These are phyloP conservation scores for Rhizophagus sp. DNA, from an alignment of 192 early-diverging fungal genomes.

Conservation along the genomic window DNA sequence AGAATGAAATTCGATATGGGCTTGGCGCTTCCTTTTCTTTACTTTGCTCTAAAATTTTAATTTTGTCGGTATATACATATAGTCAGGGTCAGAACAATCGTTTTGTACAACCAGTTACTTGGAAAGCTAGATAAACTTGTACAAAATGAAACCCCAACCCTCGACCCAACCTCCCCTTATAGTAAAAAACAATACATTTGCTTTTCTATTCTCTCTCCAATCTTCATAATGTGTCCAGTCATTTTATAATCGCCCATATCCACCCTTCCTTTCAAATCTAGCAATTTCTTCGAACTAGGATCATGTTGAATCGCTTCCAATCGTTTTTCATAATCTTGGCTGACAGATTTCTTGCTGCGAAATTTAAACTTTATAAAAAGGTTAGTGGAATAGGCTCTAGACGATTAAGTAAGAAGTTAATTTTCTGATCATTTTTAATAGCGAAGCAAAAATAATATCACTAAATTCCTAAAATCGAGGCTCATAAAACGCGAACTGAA, in stretches of 20 bases:
- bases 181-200: neutral
- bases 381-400: constrained; percentile 6
- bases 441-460: neutral
- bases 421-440: constrained; percentile 2
- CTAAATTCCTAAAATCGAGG: neutral
- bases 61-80: neutral
- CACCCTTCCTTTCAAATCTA: constrained; percentile 13
- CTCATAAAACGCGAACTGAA: neutral
- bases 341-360: constrained; percentile 8
- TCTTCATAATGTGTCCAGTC: constrained; percentile 17
- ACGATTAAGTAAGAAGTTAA: constrained; percentile 5
- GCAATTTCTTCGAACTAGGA: constrained; percentile 7
- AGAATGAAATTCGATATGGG: constrained; percentile 26
- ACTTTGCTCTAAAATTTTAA: constrained; percentile 23
- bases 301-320: constrained; percentile 13
- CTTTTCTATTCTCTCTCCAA: neutral
- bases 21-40: constrained; percentile 30
- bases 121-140: no score
- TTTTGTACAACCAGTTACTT: no score
- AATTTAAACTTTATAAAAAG: constrained; percentile 21
- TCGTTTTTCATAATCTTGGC: constrained; percentile 8
- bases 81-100: no score
- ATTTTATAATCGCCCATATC: constrained; percentile 7
- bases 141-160: no score
- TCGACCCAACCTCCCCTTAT: neutral